phyloP scores from a whole-genome alignment of 2,329 filamentous ascomycete species.

The Plenodomus tracheiphilus region DNA sequence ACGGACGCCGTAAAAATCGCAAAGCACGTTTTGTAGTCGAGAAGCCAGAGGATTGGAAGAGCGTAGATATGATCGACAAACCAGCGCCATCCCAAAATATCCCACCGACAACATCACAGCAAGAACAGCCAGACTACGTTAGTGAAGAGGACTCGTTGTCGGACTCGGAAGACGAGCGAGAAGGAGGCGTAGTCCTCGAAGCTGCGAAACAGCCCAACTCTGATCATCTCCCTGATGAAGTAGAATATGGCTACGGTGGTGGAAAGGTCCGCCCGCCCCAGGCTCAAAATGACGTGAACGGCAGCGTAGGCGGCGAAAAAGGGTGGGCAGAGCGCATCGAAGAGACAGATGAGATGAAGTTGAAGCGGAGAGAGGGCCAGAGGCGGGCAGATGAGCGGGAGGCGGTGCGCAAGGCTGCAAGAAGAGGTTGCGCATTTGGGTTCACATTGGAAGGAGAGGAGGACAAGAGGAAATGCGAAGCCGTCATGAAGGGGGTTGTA shows the following conservation, averaged over 20 bases:
- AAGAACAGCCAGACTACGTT: conserved; percentile 2
- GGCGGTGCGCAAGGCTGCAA: conserved; percentile 64
- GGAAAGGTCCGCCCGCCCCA: conserved; percentile 48
- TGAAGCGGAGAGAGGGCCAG: conserved; percentile 56
- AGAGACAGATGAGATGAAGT: conserved; percentile 57
- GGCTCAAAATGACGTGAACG: conserved; percentile 56
- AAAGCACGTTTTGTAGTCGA: conserved; percentile 45
- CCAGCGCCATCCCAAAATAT: conserved; percentile 5
- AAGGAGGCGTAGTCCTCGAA: conserved; percentile 19
- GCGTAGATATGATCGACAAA: conserved; percentile 50
- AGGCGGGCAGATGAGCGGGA: conserved; percentile 56
- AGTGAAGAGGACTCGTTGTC: conserved; percentile 17
- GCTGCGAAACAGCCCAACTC: conserved; percentile 1
- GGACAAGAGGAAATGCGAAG: conserved; percentile 57
- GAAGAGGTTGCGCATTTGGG: conserved; percentile 62
- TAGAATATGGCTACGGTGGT: conserved; percentile 33
- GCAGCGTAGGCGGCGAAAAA: conserved; percentile 60
- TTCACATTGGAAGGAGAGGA: conserved; percentile 40
- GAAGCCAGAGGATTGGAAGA: conserved; percentile 47
- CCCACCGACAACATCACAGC: conserved; percentile 1
- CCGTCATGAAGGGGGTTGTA: conserved; percentile 61
- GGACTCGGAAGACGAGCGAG: conserved; percentile 20
- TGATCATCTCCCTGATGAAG: conserved; percentile 7
- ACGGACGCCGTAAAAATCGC: conserved; percentile 52
- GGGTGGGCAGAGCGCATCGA: conserved; percentile 56